Evolutionary conservation across 2,329 filamentous ascomycete species (phyloP).

Genomic region (Colletotrichum somersetense): DNA sequence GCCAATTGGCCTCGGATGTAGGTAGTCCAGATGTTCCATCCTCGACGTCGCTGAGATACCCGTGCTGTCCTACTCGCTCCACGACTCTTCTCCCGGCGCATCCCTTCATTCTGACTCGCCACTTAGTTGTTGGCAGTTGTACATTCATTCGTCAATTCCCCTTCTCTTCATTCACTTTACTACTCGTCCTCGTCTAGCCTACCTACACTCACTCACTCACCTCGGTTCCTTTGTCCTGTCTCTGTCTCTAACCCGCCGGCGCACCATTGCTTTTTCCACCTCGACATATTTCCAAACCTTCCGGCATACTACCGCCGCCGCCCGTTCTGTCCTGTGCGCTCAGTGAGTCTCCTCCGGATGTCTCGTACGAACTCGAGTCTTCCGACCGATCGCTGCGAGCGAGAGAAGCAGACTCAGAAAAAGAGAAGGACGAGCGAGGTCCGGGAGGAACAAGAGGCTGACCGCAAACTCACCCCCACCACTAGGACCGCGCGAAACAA

Average conservation of each 20-base stretch:
- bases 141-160: not conserved
- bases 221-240: conserved; percentile 18
- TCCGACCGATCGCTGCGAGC: conserved; percentile 16
- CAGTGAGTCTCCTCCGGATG: conserved; percentile 33
- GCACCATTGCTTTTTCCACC: conserved; percentile 35
- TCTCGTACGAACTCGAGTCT: conserved; percentile 21
- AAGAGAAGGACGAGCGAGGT: conserved; percentile 28
- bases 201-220: not conserved
- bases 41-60: conserved; percentile 21
- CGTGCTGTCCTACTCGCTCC: conserved; percentile 17
- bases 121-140: conserved; percentile 38
- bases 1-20: conserved; percentile 36
- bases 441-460: conserved; percentile 33
- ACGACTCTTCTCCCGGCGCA: conserved; percentile 11
- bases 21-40: conserved; percentile 30
- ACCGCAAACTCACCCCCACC: conserved; percentile 25
- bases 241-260: conserved; percentile 22
- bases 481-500: conserved; percentile 30
- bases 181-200: not conserved
- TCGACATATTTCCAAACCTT: conserved; percentile 21
- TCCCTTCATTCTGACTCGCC: conserved; percentile 12
- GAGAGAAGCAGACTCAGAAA: conserved; percentile 34
- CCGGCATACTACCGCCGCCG: conserved; percentile 24
- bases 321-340: conserved; percentile 7
- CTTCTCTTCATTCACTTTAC: no score